Base-by-base conservation (phyloP, 352 stramenopile species). In the Globisporangium paddicum region DNA sequence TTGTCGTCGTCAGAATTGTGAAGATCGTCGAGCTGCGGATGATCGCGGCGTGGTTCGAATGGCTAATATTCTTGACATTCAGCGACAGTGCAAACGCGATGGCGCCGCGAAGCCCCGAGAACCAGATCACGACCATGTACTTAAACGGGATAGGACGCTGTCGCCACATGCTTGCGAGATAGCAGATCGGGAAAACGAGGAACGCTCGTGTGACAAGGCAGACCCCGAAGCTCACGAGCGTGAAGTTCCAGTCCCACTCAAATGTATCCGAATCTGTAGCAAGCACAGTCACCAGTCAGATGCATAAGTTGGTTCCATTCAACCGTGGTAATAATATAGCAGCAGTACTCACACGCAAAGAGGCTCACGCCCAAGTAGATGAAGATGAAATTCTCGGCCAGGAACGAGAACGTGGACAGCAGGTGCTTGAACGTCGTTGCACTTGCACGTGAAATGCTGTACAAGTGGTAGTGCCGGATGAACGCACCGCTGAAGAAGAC, bases 51-150 rank as follows among this genome's bases (percentile, higher is more conserved):
- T 89, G 79, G 18, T 64, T 61, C 28, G 63, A 72, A 19, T 75
- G 65, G 9, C 47, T 59, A 5, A 69, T 53, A 47, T 25, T 88
- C 34, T 58, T 68, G 16, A 91, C 81, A 41, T 94, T 94, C 1
- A 92, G 71, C n/a, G 77, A 78, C 34, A 96, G 76, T 23, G 90
- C 89, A 60, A 97, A 97, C 11, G 87, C 83, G 26, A 97, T 82
- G 38, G 88, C 64, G 18, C 89, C 89, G 26, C 89, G 77, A 10
- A 96, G 69, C 7, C 89, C 89, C 11, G 81, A 80, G 61, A 95
- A 95, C 79, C 81, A 96, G 49, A 96, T 77, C 47, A 75, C 66
- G 28, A 75, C 14, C 69, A 75, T 72, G 56, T 75, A 68, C 46
- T 45, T 58, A 18, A 72, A 57, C 21, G 71, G 71, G 40, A 80